A percentile compares a stretch with the other conserved stretches of the same genome.
Conservation (phyloP, 192 early-diverging fungal species). For the Diversispora eburnea region DNA sequence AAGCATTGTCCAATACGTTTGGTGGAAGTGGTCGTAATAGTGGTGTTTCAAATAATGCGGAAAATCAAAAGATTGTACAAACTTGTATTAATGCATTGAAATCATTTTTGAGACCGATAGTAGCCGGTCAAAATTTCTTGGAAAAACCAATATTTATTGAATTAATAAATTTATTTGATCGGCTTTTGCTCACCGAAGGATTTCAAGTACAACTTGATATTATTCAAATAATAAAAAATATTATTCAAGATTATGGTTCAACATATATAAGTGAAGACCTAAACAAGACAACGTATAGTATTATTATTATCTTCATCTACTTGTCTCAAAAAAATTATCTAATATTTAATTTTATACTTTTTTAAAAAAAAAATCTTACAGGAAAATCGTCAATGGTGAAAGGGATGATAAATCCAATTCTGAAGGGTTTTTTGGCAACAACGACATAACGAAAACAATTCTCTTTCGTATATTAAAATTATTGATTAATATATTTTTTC, state of each 20-base stretch:
- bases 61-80: slow-evolving; percentile 38
- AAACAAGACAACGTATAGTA: neutral
- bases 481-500: slow-evolving; percentile 43
- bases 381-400: neutral
- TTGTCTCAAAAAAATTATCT: neutral
- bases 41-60: slow-evolving; percentile 39
- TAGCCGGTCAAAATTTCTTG: slow-evolving; percentile 40
- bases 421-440: neutral
- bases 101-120: slow-evolving; percentile 49
- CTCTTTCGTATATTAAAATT: slow-evolving; percentile 43
- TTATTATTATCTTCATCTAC: neutral
- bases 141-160: slow-evolving; percentile 59
- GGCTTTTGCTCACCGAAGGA: slow-evolving; percentile 60
- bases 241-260: slow-evolving; percentile 41
- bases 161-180: slow-evolving; percentile 65
- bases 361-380: neutral
- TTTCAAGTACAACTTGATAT: slow-evolving; percentile 12
- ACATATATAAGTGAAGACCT: slow-evolving; percentile 39
- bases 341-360: neutral
- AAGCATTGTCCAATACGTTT: slow-evolving; percentile 48
- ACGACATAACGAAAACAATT: slow-evolving; percentile 29
- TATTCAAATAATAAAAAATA: slow-evolving; percentile 41
- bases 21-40: slow-evolving; percentile 27
- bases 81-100: slow-evolving; percentile 53
- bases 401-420: neutral